Conservation (phyloP, 495 filamentous ascomycete species). For the Aspergillus incahuasiensis region DNA sequence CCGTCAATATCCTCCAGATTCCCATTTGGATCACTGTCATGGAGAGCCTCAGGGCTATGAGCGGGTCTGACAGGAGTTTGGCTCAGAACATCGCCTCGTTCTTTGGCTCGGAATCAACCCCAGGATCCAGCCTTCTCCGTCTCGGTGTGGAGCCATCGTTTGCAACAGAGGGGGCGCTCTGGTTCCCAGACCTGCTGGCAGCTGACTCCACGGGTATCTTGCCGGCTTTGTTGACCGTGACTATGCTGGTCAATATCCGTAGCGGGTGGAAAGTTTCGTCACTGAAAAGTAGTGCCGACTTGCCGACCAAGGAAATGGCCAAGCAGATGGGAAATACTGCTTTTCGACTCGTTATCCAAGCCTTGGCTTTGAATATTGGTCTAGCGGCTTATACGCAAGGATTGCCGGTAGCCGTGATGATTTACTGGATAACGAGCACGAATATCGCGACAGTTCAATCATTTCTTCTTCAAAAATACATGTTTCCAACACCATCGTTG, state of each 20-base stretch:
- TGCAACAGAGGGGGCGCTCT: constrained; percentile 66
- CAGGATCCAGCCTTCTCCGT: constrained; percentile 9
- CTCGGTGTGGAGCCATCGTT: constrained; percentile 51
- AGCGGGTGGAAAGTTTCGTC: constrained; percentile 26
- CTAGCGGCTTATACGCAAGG: constrained; percentile 29
- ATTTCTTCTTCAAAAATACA: constrained; percentile 29
- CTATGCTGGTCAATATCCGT: constrained; percentile 35
- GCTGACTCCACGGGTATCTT: constrained; percentile 67
- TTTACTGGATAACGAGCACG: constrained; percentile 67
- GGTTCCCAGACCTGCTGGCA: constrained; percentile 72
- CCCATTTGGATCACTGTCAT: constrained; percentile 67
- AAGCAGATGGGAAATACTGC: constrained; percentile 13
- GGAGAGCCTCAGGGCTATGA: constrained; percentile 62
- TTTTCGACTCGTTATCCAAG: constrained; percentile 26
- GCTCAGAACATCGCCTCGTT: constrained; percentile 37
- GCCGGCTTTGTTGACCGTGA: constrained; percentile 48
- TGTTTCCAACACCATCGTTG: constrained; percentile 26
- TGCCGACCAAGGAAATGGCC: constrained; percentile 26
- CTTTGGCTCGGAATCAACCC: constrained; percentile 10
- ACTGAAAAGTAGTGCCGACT: constrained; percentile 20
- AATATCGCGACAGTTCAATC: constrained; percentile 40
- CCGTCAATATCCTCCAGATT: constrained; percentile 43
- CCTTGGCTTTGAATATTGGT: constrained; percentile 31
- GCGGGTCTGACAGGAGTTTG: constrained; percentile 52
- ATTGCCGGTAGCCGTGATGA: constrained; percentile 58